Base-by-base conservation (phyloP, 2,329 filamentous ascomycete species). In the Trichoderma endophyticum region DNA sequence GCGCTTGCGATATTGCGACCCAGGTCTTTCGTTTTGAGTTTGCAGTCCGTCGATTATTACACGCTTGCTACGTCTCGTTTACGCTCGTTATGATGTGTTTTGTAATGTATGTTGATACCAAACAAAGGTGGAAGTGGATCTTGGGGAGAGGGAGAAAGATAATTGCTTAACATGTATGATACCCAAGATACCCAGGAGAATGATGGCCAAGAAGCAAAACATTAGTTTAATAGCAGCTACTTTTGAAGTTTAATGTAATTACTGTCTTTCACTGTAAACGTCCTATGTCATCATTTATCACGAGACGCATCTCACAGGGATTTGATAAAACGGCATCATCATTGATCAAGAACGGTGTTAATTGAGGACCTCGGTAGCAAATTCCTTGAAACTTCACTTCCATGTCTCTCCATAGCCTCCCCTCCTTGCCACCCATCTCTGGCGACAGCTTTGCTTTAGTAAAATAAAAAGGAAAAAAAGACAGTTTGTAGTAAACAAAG, bases 401-500 rank as follows among this genome's bases (percentile, higher is more conserved):
- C 56, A 71, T 68, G 15, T 61, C 51, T 65, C 34, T 71, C 36
- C 21, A 26, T n/a, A 43, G 54, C 61, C 39, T 43, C 34, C 28
- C 56, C 39, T 9, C 43, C 34, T 30, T 54, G 57, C 67, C 43
- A 36, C 39, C 48, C 56, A 26, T 43, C 28, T 30, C 26, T 62
- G 61, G 34, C 48, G 24, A 39, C 60, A 71, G 59, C 48, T 34
- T 30, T 24, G 24, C 71, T 64, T 62, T 24, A 18, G 39, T 43
- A 68, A 70, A 70, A 72, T 72, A 73, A 74, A 72, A 73, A 54
- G 26, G n/a, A 60, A 63, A 54, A 57, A 57, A 66, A 70, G 54
- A 61, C 73, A 75, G 72, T 63, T 54, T 60, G 57, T 62, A 70
- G 67, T 51, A 70, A 63, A 73, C 75, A 73, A 74, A 75, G 74